Evolutionary conservation across 441 rosid genomes (phyloP), one percentile per base, ranked within the genome.

Genomic region (Gossypium trilobum): DNA sequence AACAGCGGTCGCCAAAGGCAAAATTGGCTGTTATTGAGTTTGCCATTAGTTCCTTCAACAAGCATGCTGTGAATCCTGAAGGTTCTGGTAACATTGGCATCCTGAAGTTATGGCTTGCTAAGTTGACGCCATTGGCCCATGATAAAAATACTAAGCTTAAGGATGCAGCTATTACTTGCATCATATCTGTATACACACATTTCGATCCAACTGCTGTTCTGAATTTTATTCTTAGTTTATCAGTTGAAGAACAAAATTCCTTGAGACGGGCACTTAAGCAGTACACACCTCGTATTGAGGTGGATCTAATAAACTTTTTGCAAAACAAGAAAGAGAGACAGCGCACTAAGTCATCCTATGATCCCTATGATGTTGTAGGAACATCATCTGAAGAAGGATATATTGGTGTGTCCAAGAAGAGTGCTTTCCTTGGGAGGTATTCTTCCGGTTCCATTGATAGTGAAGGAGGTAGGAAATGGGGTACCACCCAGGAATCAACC

Each of bases 1-100:
- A 95, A 75, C 99, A 95, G 78, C 87, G 99, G 61, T 95, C 98
- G 29, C 98, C 99, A 54, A 95, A 93, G 87, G 98, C 99, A 76
- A 95, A 95, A 82, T 85, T 95, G 83, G 99, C 98, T 68, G 98
- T 95, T 70, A 93, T 93, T 75, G 98, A 95, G 82, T 95, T 86
- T 83, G 86, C 98, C 50, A 84, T 95, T 77, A 85, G 82, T 82
- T 93, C 98, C 25, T 91, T 95, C 70, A 93, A 87, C 82, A 91
- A 90, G 81, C 86, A 88, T 77, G 82, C 88, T 48, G 73, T 83
- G 79, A 95, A 85, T 77, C 77, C 88, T 72, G 98, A 95, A 83
- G 93, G 91, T 77, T 87, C 85, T 80, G 88, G 91, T 65, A 95
- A 90, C 75, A 78, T 80, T 68, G 98, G 99, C 71, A 91, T 95